phyloP scores from a whole-genome alignment of 2,329 filamentous ascomycete species.

The Stachybotrys elegans region DNA sequence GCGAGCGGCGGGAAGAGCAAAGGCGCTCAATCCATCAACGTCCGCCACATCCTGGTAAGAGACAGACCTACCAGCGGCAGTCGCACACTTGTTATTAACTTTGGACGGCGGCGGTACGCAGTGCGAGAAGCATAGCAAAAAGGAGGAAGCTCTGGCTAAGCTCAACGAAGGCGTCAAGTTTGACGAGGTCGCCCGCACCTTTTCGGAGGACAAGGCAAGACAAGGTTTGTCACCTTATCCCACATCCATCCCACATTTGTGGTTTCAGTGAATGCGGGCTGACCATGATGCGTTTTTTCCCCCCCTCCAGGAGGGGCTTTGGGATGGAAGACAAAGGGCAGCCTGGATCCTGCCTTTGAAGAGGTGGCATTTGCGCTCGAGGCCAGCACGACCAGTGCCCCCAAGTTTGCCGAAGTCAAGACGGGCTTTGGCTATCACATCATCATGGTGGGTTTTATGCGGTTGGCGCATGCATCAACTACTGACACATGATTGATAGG shows the following conservation, averaged over 20 bases:
- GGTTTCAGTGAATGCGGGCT: not conserved
- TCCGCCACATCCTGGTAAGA: constrained; percentile 63
- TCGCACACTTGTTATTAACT: no score
- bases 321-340: constrained; percentile 68
- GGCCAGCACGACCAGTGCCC: constrained; percentile 57
- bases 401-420: constrained; percentile 66
- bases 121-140: constrained; percentile 73
- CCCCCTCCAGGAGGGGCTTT: constrained; percentile 66
- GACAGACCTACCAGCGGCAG: no score
- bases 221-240: constrained; percentile 38
- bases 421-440: constrained; percentile 75
- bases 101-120: constrained; percentile 24
- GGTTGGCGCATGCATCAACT: constrained; percentile 38
- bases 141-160: constrained; percentile 69
- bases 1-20: constrained; percentile 33
- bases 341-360: constrained; percentile 64
- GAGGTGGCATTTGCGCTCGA: constrained; percentile 66
- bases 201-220: constrained; percentile 72
- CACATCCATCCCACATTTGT: not conserved
- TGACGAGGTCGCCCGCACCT: constrained; percentile 67
- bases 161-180: constrained; percentile 64
- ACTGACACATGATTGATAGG: no score
- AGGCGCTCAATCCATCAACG: constrained; percentile 66
- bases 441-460: constrained; percentile 58
- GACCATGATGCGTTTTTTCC: constrained; percentile 1